Percentiles rank a stretch among this genome's conserved stretches.
Evolutionary conservation across 129 eudicot genomes (phyloP).

Genomic region (Pseudognaphalium luteoalbum): DNA sequence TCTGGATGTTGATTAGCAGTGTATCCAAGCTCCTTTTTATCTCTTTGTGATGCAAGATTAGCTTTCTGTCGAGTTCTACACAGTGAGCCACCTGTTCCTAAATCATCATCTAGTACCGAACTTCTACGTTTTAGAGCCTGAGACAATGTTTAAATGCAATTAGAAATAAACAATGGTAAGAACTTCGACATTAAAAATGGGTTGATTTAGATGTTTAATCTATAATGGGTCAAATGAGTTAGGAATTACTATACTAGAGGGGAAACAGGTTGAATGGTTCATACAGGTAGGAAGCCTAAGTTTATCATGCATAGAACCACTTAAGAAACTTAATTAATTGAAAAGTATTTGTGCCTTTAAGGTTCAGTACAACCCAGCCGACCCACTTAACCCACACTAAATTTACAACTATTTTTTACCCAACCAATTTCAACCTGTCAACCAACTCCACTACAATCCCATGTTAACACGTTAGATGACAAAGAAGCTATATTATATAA

Average conservation of each 20-base stretch:
- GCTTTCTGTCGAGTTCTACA: conserved; percentile 83
- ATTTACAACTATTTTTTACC: background rate
- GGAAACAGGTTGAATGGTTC: background rate
- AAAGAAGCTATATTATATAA: conserved; percentile 9
- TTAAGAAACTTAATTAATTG: background rate
- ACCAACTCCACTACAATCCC: background rate
- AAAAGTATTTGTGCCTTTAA: background rate
- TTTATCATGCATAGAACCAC: background rate
- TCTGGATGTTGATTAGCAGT: conserved; percentile 27
- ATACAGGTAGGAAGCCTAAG: background rate
- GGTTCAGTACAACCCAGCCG: background rate
- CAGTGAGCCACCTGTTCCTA: conserved; percentile 75
- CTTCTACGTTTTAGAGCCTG: conserved; percentile 84
- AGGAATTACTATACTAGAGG: background rate
- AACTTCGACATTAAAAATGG: background rate
- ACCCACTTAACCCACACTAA: background rate
- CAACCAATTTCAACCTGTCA: background rate
- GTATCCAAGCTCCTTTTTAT: conserved; percentile 43
- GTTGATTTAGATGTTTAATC: background rate
- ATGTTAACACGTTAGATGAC: background rate
- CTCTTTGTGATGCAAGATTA: conserved; percentile 51
- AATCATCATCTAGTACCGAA: conserved; percentile 60
- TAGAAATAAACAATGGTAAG: background rate
- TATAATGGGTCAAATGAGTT: background rate
- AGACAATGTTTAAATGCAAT: conserved; percentile 1